Base-by-base conservation (phyloP, 306 rosid genomes). In the Fagus sylvatica region DNA sequence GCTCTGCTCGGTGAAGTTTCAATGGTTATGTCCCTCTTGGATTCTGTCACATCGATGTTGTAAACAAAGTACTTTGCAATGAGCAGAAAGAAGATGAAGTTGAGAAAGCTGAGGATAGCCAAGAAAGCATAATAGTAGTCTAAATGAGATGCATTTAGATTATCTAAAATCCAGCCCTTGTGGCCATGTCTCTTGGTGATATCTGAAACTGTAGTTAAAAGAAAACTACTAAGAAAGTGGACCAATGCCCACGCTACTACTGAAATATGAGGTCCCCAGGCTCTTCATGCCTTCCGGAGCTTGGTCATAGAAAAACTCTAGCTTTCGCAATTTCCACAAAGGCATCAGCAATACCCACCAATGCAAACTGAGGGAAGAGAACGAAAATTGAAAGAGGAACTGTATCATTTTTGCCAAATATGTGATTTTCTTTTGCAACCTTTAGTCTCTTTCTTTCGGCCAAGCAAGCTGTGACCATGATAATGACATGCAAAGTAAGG, bases 251-350 rank as follows among this genome's bases (percentile, higher is more conserved):
- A 86, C 10, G 71, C 88, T 84, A 53, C 88, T 89, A 0, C 91
- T 85, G 81, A 73, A 90, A 76, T 84, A 94, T 9, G 96, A 81
- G 13, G 93, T 88, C 34, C 97, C 98, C 4, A 94, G 82, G 69
- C 97, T 94, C 62, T 94, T 92, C 94, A 89, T 88, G 73, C 86
- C 83, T 57, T 85, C 80, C 4, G 98, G 98, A 11, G 97, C 96
- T 72, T 94, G 98, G 75, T 90, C 96, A 36, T 91, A 94, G 84
- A 94, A 94, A 22, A 91, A 80, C 82, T 94, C 98, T 1, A 92
- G 9, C 89, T 88, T 94, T 1, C n/a, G 97, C 96, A 1, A 87
- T 79, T 77, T 94, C 98, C 1, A 81, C 87, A 1, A 89, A 89
- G 69, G 87, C 84, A 56, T 94, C 96, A 13, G 94, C 89, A 43